Evolutionary conservation across 192 early-diverging fungal species (phyloP).

Genomic region (Backusella tarrabulga): DNA sequence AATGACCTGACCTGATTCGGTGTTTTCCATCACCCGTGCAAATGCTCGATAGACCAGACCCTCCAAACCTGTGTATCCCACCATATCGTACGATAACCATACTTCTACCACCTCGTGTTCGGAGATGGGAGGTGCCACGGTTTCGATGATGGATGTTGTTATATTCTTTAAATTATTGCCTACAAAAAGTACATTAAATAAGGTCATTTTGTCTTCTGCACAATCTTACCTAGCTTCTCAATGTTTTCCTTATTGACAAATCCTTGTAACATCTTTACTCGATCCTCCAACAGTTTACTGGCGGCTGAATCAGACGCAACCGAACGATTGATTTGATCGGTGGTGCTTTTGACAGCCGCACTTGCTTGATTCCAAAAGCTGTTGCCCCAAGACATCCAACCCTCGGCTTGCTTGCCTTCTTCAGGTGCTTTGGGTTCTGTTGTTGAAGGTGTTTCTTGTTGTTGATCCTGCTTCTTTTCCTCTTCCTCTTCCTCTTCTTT

Average conservation of each 20-base stretch:
- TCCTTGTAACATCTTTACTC: conserved; percentile 41
- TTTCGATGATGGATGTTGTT: conserved; percentile 50
- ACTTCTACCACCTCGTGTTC: conserved; percentile 61
- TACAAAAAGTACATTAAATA: not conserved
- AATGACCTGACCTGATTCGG: conserved; percentile 56
- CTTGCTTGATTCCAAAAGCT: conserved; percentile 50
- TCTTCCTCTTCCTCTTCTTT: not conserved
- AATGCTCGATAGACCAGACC: conserved; percentile 53
- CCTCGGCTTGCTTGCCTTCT: not conserved
- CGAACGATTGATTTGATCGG: conserved; percentile 52
- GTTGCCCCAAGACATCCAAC: conserved; percentile 47
- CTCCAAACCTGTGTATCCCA: conserved; percentile 55
- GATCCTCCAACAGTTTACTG: conserved; percentile 46
- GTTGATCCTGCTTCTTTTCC: not conserved
- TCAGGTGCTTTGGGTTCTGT: not conserved
- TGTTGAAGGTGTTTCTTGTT: not conserved
- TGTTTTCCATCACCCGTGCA: conserved; percentile 58
- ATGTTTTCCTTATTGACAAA: conserved; percentile 59
- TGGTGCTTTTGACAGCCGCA: conserved; percentile 56
- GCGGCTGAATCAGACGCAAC: conserved; percentile 42
- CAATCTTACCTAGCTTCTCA: conserved; percentile 50
- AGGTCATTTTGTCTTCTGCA: no score
- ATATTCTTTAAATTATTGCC: conserved; percentile 49
- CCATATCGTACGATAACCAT: conserved; percentile 57
- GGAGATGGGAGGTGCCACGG: conserved; percentile 57